Evolutionary conservation across 306 rosid genomes (phyloP).

Genomic region (Adenanthera pavonina): DNA sequence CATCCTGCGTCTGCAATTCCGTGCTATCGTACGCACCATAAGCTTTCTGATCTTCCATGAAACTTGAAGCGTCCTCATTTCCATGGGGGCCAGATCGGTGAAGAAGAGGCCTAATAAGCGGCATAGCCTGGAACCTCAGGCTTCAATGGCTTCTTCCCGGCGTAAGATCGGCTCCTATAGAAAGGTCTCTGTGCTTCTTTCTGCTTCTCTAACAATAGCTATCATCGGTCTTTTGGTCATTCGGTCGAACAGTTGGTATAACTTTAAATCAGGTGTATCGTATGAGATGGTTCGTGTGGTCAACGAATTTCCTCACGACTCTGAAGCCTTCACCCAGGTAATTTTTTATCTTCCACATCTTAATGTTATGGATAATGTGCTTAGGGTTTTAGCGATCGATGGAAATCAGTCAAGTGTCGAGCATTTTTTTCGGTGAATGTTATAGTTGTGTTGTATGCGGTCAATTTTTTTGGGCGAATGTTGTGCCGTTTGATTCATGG

Average conservation of each 20-base stretch:
- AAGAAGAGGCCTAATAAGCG: slow-evolving; percentile 54
- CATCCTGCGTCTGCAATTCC: slow-evolving; percentile 9
- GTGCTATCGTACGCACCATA: slow-evolving; percentile 30
- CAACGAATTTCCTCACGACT: slow-evolving; percentile 85
- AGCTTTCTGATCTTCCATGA: slow-evolving; percentile 33
- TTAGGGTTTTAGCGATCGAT: background rate
- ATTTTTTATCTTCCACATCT: background rate
- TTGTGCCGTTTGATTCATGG: background rate
- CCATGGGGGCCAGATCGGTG: slow-evolving; percentile 64
- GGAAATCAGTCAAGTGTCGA: background rate
- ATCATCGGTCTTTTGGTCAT: slow-evolving; percentile 49
- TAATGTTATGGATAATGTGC: background rate
- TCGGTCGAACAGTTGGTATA: slow-evolving; percentile 52
- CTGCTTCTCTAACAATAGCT: slow-evolving; percentile 39
- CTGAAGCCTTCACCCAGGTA: slow-evolving; percentile 92
- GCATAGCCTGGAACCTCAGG: slow-evolving; percentile 29
- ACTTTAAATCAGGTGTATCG: slow-evolving; percentile 13
- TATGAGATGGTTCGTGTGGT: slow-evolving; percentile 66
- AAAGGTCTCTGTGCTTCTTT: slow-evolving; percentile 40
- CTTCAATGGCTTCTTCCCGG: slow-evolving; percentile 51
- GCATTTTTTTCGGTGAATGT: background rate
- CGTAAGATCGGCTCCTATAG: slow-evolving; percentile 27
- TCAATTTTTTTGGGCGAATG: background rate
- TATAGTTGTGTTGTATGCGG: background rate
- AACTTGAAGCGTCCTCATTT: slow-evolving; percentile 18